phyloP scores from a whole-genome alignment of 139 green algal species.

The Tetratostichococcus sp. region DNA sequence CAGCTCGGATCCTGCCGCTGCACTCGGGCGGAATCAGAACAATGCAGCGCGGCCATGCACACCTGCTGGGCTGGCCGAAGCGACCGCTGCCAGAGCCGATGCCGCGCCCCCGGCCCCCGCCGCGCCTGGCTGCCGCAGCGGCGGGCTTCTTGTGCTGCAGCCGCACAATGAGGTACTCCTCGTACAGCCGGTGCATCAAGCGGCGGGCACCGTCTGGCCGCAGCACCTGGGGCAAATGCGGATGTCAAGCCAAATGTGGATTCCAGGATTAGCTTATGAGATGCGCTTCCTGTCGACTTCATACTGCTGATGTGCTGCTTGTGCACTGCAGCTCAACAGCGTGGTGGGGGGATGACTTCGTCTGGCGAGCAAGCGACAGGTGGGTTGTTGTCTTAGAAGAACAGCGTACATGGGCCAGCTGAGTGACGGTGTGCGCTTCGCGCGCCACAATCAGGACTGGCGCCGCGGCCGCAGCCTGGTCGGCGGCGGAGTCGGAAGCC shows the following conservation, averaged over 20 bases:
- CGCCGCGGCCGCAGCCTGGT: constrained; percentile 8
- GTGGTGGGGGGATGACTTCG: too few relatives aligned
- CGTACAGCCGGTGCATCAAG: constrained; percentile 49
- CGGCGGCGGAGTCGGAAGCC: not conserved
- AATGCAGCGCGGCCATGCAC: too few relatives aligned
- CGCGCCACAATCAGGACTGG: constrained; percentile 53
- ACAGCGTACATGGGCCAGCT: not conserved
- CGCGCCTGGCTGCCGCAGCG: constrained; percentile 1
- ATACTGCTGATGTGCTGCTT: too few relatives aligned
- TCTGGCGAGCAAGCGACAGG: too few relatives aligned
- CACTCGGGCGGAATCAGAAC: too few relatives aligned
- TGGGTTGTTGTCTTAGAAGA: too few relatives aligned
- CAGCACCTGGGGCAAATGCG: constrained; percentile 20
- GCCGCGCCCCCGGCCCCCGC: constrained; percentile 16
- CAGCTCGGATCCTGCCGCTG: too few relatives aligned
- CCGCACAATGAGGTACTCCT: constrained; percentile 47
- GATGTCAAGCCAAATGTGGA: too few relatives aligned
- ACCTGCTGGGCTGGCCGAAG: too few relatives aligned
- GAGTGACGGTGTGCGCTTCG: constrained; percentile 32
- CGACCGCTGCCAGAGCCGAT: constrained; percentile 14
- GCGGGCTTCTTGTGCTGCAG: constrained; percentile 19
- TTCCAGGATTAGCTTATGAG: too few relatives aligned
- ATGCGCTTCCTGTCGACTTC: too few relatives aligned
- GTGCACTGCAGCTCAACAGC: too few relatives aligned
- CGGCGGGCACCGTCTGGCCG: constrained; percentile 13